A percentile compares a stretch with the other conserved stretches of the same genome.
These are phyloP conservation scores for Curvularia verruculosa DNA, from an alignment of 2,329 filamentous ascomycete genomes.

Conservation along the genomic window DNA sequence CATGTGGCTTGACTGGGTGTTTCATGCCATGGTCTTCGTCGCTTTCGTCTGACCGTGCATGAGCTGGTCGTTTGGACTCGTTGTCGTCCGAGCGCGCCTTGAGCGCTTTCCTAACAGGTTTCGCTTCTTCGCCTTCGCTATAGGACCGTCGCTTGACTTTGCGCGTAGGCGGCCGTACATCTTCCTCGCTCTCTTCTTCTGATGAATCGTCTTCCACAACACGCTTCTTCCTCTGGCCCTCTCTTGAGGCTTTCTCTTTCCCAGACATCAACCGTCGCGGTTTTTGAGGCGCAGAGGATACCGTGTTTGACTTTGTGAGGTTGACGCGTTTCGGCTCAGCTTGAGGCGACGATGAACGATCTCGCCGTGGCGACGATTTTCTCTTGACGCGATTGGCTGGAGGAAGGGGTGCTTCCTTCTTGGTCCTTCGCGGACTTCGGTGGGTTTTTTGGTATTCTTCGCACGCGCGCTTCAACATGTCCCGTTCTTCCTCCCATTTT, in stretches of 20 bases:
- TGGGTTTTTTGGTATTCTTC: slow-evolving; percentile 58
- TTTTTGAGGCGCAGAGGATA: slow-evolving; percentile 36
- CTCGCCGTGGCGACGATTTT: slow-evolving; percentile 40
- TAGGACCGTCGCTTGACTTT: slow-evolving; percentile 43
- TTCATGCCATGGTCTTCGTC: slow-evolving; percentile 38
- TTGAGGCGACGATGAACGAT: slow-evolving; percentile 45
- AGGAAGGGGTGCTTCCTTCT: slow-evolving; percentile 42
- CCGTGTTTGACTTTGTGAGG: slow-evolving; percentile 29
- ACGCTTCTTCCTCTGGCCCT: slow-evolving; percentile 40
- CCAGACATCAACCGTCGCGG: slow-evolving; percentile 45
- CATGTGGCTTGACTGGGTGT: slow-evolving; percentile 34
- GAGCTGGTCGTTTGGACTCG: slow-evolving; percentile 32
- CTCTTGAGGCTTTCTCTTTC: slow-evolving; percentile 45
- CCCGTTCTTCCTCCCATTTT: slow-evolving; percentile 87
- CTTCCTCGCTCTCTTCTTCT: slow-evolving; percentile 46
- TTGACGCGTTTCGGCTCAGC: slow-evolving; percentile 36
- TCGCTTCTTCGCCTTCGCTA: slow-evolving; percentile 45
- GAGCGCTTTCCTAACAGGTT: slow-evolving; percentile 40
- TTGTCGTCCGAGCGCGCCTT: slow-evolving; percentile 43
- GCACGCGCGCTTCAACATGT: slow-evolving; percentile 77
- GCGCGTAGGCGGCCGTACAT: slow-evolving; percentile 45
- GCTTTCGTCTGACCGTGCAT: slow-evolving; percentile 39
- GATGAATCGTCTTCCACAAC: slow-evolving; percentile 45
- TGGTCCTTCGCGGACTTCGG: slow-evolving; percentile 42
- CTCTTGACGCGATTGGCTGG: slow-evolving; percentile 39